Evolutionary conservation across 257 asterid genomes (phyloP).

Genomic region (Plectranthus barbatus): DNA sequence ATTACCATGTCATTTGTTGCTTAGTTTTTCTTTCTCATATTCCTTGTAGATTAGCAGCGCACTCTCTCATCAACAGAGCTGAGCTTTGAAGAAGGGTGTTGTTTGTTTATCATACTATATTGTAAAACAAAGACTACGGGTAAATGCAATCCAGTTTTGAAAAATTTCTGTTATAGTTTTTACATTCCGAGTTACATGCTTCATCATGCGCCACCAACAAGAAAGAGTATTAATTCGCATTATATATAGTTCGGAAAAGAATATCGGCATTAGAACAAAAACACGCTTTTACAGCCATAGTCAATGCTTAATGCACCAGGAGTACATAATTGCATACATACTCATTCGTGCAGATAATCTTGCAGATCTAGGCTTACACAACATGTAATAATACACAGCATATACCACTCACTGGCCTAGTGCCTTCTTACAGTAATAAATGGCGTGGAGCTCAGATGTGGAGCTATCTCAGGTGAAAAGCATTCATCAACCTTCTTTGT

Average conservation of each 20-base stretch:
- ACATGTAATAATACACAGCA: not conserved
- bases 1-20: not conserved
- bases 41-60: not conserved
- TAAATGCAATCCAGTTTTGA: not conserved
- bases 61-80: not conserved
- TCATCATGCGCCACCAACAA: not conserved
- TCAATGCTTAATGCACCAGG: conserved; percentile 22
- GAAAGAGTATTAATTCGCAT: not conserved
- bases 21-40: not conserved
- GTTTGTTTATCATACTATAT: not conserved
- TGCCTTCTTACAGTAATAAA: conserved; percentile 38
- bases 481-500: conserved; percentile 24
- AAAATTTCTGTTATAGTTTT: not conserved
- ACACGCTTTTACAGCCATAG: not conserved
- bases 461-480: conserved; percentile 32
- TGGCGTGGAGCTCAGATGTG: conserved; percentile 42
- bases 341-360: conserved; percentile 14
- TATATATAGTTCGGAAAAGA: no score
- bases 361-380: not conserved
- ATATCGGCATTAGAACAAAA: no score
- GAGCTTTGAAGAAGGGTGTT: not conserved
- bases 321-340: conserved; percentile 24
- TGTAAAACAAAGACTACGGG: not conserved
- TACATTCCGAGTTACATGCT: not conserved
- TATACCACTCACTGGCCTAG: conserved; percentile 2